These are phyloP conservation scores for Melaleuca quinquenervia DNA, from an alignment of 345 rosid genomes.

Conservation along the genomic window DNA sequence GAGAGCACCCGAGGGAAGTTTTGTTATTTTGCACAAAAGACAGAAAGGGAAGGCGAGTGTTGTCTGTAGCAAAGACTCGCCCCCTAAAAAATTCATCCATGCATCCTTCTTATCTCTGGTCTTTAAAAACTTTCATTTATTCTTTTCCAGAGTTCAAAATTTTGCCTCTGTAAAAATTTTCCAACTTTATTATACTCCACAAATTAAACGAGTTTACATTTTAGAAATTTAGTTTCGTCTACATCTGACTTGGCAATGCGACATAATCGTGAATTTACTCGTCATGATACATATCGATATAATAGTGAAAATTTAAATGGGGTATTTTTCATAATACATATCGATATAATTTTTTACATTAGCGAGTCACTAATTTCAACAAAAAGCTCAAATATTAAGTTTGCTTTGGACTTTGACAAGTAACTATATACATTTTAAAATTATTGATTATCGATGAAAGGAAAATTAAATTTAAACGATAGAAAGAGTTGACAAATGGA, in stretches of 20 bases:
- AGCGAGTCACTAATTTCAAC: neutral
- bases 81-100: neutral
- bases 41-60: neutral
- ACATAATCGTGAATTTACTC: fast-evolving
- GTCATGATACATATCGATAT: neutral
- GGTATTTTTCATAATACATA: neutral
- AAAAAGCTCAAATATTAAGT: neutral
- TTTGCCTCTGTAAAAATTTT: neutral
- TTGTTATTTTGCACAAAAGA: neutral
- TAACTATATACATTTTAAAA: neutral
- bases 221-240: neutral
- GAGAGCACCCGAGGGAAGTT: neutral
- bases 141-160: neutral
- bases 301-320: neutral
- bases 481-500: neutral
- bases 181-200: neutral
- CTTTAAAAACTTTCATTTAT: neutral
- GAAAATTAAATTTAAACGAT: neutral
- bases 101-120: neutral
- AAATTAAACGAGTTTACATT: neutral
- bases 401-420: neutral
- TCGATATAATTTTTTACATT: neutral
- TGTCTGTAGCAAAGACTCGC: neutral
- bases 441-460: neutral
- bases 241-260: neutral